Evolutionary conservation across 2,329 filamentous ascomycete species (phyloP).

Genomic region (Colletotrichum sp.): DNA sequence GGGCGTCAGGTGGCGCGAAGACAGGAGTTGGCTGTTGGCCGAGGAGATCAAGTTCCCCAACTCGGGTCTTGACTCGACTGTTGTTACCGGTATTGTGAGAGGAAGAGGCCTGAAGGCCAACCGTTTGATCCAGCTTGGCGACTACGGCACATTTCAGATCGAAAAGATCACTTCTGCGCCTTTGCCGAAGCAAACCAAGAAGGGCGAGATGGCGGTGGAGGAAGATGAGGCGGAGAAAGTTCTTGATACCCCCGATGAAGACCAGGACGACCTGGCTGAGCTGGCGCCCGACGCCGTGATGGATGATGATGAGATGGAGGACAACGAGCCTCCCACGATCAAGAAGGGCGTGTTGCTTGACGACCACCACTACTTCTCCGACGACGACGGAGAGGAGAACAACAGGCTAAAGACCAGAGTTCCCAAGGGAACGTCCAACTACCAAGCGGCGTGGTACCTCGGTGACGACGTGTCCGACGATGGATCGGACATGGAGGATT

Average conservation of each 20-base stretch:
- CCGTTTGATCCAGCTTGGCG: conserved; percentile 86
- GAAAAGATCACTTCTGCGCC: conserved; percentile 85
- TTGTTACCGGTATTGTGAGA: conserved; percentile 84
- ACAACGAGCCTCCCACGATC: conserved; percentile 46
- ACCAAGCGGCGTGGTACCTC: conserved; percentile 94
- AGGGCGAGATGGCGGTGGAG: conserved; percentile 71
- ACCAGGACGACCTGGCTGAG: conserved; percentile 82
- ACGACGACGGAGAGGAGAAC: conserved; percentile 72
- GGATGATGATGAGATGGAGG: conserved; percentile 53
- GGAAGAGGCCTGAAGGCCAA: conserved; percentile 90
- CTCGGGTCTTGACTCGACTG: conserved; percentile 64
- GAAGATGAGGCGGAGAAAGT: conserved; percentile 58
- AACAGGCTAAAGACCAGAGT: conserved; percentile 72
- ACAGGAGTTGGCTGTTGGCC: conserved; percentile 92
- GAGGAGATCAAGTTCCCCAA: conserved; percentile 80
- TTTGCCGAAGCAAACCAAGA: conserved; percentile 64
- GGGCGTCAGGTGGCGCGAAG: conserved; percentile 93
- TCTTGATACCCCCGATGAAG: conserved; percentile 75
- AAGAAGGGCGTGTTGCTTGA: conserved; percentile 92
- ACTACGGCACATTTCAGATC: conserved; percentile 94
- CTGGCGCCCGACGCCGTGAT: conserved; percentile 85
- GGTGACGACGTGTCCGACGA: conserved; percentile 78
- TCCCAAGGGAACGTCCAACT: conserved; percentile 90
- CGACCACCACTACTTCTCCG: conserved; percentile 97
- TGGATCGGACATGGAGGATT: conserved; percentile 81